A percentile compares a stretch with the other conserved stretches of the same genome.
Evolutionary conservation across 75 land plant genomes (phyloP).

Genomic region (Isoetes taiwanensis): DNA sequence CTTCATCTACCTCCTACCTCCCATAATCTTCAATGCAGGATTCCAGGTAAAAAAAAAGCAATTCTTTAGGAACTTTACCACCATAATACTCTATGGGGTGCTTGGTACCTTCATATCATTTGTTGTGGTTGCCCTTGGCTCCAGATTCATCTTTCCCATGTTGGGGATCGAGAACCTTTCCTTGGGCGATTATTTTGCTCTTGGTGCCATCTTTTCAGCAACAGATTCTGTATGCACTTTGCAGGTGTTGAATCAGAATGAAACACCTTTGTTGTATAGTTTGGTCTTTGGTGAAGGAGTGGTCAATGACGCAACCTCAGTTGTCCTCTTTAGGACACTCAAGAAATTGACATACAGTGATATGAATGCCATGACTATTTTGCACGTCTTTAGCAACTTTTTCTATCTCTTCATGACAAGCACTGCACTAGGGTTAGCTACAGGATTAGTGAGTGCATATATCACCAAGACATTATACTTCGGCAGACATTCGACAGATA

Average conservation of each 20-base stretch:
- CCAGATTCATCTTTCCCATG: too few relatives aligned
- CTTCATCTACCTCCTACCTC: slow-evolving; percentile 26
- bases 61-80: slow-evolving; percentile 30
- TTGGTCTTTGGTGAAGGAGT: slow-evolving; percentile 37
- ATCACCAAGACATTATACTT: slow-evolving; percentile 23
- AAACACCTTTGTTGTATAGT: slow-evolving; percentile 31
- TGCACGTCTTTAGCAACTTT: slow-evolving; percentile 34
- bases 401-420: slow-evolving; percentile 39
- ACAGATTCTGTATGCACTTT: neutral
- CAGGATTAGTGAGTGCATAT: slow-evolving; percentile 26
- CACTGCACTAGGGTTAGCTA: slow-evolving; percentile 36
- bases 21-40: slow-evolving; percentile 32
- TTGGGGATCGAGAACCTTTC: too few relatives aligned
- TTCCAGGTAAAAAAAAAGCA: slow-evolving; percentile 41
- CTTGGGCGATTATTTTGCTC: slow-evolving; percentile 1
- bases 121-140: slow-evolving; percentile 22
- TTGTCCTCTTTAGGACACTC: slow-evolving; percentile 33
- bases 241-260: slow-evolving; percentile 29
- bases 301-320: slow-evolving; percentile 31
- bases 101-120: slow-evolving; percentile 31
- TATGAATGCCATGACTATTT: slow-evolving; percentile 10
- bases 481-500: slow-evolving; percentile 33
- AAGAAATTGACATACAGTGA: neutral
- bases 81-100: slow-evolving; percentile 32
- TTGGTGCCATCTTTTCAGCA: neutral